Percentiles rank a stretch among this genome's conserved stretches.
phyloP scores from a whole-genome alignment of 768 basidiomycete species.

The Hygrocybe punicea region DNA sequence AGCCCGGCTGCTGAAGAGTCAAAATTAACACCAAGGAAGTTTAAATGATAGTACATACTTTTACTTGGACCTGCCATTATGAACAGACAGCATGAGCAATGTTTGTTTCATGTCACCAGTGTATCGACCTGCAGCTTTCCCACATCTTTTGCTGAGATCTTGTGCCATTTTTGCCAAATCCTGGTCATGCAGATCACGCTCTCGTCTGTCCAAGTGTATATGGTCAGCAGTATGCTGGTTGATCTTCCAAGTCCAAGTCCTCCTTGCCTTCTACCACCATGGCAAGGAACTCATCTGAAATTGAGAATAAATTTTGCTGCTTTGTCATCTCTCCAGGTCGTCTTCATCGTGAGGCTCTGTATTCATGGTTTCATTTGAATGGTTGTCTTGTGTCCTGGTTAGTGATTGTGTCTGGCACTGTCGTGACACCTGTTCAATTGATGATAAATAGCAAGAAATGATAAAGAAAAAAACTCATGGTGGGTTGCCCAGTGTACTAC shows the following conservation, averaged over 20 bases:
- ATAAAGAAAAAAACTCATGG: too few relatives aligned
- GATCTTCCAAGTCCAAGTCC: too few relatives aligned
- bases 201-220: conserved; percentile 62
- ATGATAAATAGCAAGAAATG: too few relatives aligned
- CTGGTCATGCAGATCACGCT: conserved; percentile 69
- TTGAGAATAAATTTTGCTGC: conserved; percentile 5
- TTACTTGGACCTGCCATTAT: conserved; percentile 95
- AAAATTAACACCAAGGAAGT: too few relatives aligned
- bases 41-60: conserved; percentile 56
- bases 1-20: conserved; percentile 59
- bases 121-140: conserved; percentile 65
- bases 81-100: conserved; percentile 92
- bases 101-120: conserved; percentile 92
- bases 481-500: too few relatives aligned
- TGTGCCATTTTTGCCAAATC: conserved; percentile 84
- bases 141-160: conserved; percentile 75
- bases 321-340: too few relatives aligned
- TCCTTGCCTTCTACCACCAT: conserved; percentile 66
- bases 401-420: too few relatives aligned
- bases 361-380: too few relatives aligned
- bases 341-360: too few relatives aligned
- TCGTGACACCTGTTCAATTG: too few relatives aligned
- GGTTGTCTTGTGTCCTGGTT: too few relatives aligned
- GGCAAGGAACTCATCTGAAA: conserved; percentile 67
- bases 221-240: conserved; percentile 47